Base-by-base conservation (phyloP, 2,329 filamentous ascomycete species). In the Alternaria burnsii region DNA sequence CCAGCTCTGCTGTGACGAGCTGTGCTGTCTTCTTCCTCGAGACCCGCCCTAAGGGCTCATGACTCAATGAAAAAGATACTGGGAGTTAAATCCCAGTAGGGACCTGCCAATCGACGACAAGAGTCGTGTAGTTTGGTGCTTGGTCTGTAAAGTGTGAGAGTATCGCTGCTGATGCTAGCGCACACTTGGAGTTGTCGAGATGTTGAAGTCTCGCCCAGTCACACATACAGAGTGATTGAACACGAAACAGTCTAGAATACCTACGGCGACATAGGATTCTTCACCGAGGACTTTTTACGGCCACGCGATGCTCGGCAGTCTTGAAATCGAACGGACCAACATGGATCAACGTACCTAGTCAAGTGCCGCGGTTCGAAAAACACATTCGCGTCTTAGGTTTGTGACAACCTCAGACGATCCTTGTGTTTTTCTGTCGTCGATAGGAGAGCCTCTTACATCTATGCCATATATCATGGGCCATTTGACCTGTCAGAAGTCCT, bases 61-160 rank as follows among this genome's bases (percentile, higher is more conserved):
- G 44, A 22, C 44, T 34, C 44, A n/a, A 48, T 48, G 44, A 48
- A 48, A 34, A 48, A 48, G 44, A 34, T 34, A 22, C 44, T 34
- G 28, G n/a, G 8, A 34, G 28, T 34, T 48, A 28, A 48, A 48
- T 34, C 18, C 18, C 44, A 16, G 14, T 14, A 16, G 32, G 1
- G 32, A 36, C 6, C 32, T 36, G 32, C 32, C 32, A 36, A 36
- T 36, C 0, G 32, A 16, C 5, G 12, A 14, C 32, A 36, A 0
- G 12, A 0, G 14, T 36, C 32, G 14, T 16, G 14, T 16, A 2
- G 2, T 0, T 36, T 36, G 32, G 0, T 5, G 3, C 14, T 14
- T 16, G 32, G 20, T 34, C 44, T 34, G 16, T 20, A 6, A 22
- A 34, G 28, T 48, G 44, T 28, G 11, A 34, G 28, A 5, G 30